Base-by-base conservation (phyloP, 768 basidiomycete species). In the Neoboletus brunneissimus region DNA sequence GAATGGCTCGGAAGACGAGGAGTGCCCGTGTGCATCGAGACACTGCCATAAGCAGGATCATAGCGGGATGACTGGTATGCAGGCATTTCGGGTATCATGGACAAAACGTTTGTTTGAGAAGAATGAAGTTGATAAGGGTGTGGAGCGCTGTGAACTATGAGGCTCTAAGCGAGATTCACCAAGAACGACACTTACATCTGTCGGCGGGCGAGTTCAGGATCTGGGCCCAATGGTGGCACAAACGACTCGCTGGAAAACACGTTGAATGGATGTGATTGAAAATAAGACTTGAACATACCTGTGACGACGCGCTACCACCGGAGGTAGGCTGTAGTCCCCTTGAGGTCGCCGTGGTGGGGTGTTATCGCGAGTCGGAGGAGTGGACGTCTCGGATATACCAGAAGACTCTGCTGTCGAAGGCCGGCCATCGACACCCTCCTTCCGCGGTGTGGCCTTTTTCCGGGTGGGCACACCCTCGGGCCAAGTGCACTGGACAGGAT, bases 351-450 rank as follows among this genome's bases (percentile, higher is more conserved):
- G 78, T 23, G 86, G 83, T 34, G 87, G 88, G 1, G 85, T 83
- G 58, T 73, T 80, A 51, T 87, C 83, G 50, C 87, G 80, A 22
- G 83, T 86, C 5, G 88, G 85, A 34, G 88, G 87, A 18, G 87
- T 85, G 18, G 88, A 89, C 7, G 80, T 76, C 56, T 89, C 88
- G 25, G 88, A 89, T 34, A 87, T 53, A 20, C 84, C 84, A 20
- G 87, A 86, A 34, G 88, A 90, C 16, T 83, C 84, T n/a, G 87
- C 85, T 11, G 89, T 89, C 1, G 87, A 89, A 34, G 87, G 87
- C 32, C 85, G 76, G 38, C 80, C 81, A 57, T 87, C 87, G 22
- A 77, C 64, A 12, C 82, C 77, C 48, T 87, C 85, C 65, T 84
- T 85, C 61, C 81, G 77, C 1, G 77, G 70, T 1, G 79, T 56